phyloP scores from a whole-genome alignment of 768 basidiomycete genomes.

The Tylopilus rubrobrunneus region DNA sequence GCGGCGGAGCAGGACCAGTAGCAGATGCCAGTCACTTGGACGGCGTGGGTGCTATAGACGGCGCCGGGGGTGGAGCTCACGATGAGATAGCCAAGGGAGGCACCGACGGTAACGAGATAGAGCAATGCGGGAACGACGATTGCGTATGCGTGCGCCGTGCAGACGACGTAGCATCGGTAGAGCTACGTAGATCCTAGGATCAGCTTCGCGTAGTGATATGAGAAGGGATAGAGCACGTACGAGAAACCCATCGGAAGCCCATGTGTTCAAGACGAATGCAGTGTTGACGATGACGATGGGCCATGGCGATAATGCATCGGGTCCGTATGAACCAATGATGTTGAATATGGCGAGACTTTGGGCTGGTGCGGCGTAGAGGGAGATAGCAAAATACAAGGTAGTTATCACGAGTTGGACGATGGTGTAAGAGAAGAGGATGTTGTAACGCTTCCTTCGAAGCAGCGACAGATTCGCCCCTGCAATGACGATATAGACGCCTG shows the following conservation, averaged over 20 bases:
- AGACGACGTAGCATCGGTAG: conserved; percentile 24
- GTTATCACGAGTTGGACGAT: conserved; percentile 17
- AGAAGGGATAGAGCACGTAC: conserved; percentile 6
- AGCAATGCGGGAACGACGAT: background rate
- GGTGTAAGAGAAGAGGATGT: conserved; percentile 11
- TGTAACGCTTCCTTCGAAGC: conserved; percentile 15
- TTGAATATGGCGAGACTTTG: conserved; percentile 11
- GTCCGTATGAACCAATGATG: conserved; percentile 2
- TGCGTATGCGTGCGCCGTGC: conserved; percentile 2
- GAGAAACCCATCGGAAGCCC: conserved; percentile 21
- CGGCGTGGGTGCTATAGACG: conserved; percentile 11
- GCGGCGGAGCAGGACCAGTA: conserved; percentile 16
- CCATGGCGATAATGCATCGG: conserved; percentile 17
- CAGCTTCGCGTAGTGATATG: background rate
- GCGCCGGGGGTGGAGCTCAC: conserved; percentile 12
- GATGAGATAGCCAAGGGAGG: conserved; percentile 18
- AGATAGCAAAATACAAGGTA: conserved; percentile 17
- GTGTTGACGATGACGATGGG: conserved; percentile 7
- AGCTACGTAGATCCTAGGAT: conserved; percentile 3
- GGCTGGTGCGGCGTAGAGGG: conserved; percentile 16
- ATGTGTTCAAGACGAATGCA: conserved; percentile 20
- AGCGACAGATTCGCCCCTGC: conserved; percentile 9
- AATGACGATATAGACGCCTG: conserved; percentile 18
- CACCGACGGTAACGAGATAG: conserved; percentile 15
- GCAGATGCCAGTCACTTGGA: conserved; percentile 14